Percentiles rank a stretch among this genome's conserved stretches.
Evolutionary conservation across 306 rosid genomes (phyloP).

Genomic region (Ochetophila trinervis): DNA sequence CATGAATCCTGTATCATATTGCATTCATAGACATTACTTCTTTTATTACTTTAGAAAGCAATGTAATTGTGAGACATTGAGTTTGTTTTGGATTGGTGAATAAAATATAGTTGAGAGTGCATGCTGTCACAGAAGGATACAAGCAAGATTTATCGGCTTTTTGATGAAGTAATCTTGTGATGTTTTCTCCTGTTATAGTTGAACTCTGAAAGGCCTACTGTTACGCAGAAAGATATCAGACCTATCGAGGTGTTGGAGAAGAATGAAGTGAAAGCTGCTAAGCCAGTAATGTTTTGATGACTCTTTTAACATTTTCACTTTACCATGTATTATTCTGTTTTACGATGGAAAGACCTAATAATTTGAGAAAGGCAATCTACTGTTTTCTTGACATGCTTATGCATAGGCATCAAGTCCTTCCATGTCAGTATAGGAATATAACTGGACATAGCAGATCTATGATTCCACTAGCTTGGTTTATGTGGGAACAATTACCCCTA

Average conservation of each 20-base stretch:
- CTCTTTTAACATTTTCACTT: background rate
- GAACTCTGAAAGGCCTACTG: slow-evolving; percentile 11
- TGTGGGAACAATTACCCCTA: too few relatives aligned
- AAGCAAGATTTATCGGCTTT: background rate
- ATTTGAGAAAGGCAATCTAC: background rate
- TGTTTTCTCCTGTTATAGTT: slow-evolving; percentile 22
- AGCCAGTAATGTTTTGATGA: slow-evolving; percentile 24
- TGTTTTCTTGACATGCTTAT: background rate
- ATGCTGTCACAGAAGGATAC: background rate
- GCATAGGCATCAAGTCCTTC: background rate
- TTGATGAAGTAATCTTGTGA: background rate
- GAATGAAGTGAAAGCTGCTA: slow-evolving; percentile 20
- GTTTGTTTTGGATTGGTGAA: background rate
- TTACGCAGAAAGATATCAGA: slow-evolving; percentile 15
- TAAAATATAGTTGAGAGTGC: background rate
- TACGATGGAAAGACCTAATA: background rate
- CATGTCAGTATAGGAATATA: background rate
- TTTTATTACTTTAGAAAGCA: background rate
- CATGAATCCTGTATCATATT: background rate
- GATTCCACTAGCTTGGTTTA: background rate
- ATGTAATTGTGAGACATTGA: background rate
- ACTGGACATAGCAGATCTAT: background rate
- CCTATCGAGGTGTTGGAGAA: slow-evolving; percentile 29
- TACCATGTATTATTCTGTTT: background rate
- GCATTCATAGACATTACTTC: background rate